Base-by-base conservation (phyloP, 352 stramenopile genomes). In the Phytophthora pisi region DNA sequence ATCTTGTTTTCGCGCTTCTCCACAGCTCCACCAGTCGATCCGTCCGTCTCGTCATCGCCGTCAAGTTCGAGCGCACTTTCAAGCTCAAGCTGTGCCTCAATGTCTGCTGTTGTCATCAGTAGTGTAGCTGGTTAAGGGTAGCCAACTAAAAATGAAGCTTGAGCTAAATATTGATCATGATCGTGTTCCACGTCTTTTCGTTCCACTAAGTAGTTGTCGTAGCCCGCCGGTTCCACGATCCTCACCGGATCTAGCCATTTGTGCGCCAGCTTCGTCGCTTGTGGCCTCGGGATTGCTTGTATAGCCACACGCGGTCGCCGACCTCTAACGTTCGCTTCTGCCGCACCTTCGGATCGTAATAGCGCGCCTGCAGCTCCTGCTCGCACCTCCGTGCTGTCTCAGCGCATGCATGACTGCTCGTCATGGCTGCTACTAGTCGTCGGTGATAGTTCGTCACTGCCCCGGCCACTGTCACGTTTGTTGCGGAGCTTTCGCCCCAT, bases 231-330 rank as follows among this genome's bases (percentile, higher is more conserved):
- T 7, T 53, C 42, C 4, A 61, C 16, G 1, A 61, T 45, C 23
- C 38, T 8, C 1, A 51, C 8, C n/a, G 40, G 40, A 3, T 42
- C 28, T 0, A 61, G 4, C 55, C 43, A 54, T 2, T 1, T 2
- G 13, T 52, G 40, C 5, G 49, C 43, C 4, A 61, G 51, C 11
- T 61, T 61, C 3, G 42, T 36, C 4, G 43, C 55, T 18, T 61
- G 0, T 40, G 23, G 1, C 54, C 38, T 20, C 40, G 5, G 3
- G 54, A 40, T 0, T 42, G 42, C 4, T 13, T n/a, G n/a, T 54
- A 53, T 16, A 61, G 0, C 55, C 26, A 61, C 4, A 54, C 55
- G 0, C 24, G 13, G 4, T 57, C 31, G 2, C 51, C 51, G 0
- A 26, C 0, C 2, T n/a, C 16, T 10, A 58, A 49, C 1, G 0